These are phyloP conservation scores for Trametes hirsuta DNA, from an alignment of 1,284 basidiomycete species.

Conservation along the genomic window DNA sequence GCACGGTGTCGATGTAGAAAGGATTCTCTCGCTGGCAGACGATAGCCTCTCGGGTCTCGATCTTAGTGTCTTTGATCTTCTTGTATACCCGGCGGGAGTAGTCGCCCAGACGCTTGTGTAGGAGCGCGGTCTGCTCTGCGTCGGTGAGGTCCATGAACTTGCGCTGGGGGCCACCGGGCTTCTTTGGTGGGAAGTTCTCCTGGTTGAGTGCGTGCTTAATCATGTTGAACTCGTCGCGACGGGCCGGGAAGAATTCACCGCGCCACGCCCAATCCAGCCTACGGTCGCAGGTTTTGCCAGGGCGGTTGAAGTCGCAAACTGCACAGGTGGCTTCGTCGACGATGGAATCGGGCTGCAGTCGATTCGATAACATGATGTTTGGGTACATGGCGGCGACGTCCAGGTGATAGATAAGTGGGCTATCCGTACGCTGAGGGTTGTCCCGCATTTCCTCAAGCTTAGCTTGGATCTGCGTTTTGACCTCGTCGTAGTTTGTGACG, in stretches of 20 bases:
- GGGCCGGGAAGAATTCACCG: slow-evolving; percentile 98
- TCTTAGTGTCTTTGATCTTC: slow-evolving; percentile 98
- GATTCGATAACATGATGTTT: slow-evolving; percentile 99
- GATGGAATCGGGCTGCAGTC: slow-evolving; percentile 97
- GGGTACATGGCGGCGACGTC: slow-evolving; percentile 99
- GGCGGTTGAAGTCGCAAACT: slow-evolving; percentile 98
- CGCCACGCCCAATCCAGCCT: slow-evolving; percentile 98
- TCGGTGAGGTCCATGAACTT: slow-evolving; percentile 87
- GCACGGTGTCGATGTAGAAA: slow-evolving; percentile 99
- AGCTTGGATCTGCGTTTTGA: slow-evolving; percentile 79
- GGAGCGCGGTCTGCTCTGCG: slow-evolving; percentile 87
- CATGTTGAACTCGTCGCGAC: slow-evolving; percentile 99
- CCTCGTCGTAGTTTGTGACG: slow-evolving; percentile 95
- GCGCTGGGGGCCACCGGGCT: slow-evolving; percentile 73
- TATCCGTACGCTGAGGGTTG: slow-evolving; percentile 86
- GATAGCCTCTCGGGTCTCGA: slow-evolving; percentile 93
- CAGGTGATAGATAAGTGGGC: slow-evolving; percentile 97
- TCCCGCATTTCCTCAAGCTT: slow-evolving; percentile 92
- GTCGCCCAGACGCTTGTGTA: slow-evolving; percentile 97
- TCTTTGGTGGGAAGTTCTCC: slow-evolving; percentile 88
- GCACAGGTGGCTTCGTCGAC: slow-evolving; percentile 97
- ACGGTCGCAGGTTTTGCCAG: slow-evolving; percentile 94
- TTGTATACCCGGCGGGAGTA: slow-evolving; percentile 99
- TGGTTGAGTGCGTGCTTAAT: slow-evolving; percentile 96
- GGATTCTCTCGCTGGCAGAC: slow-evolving; percentile 99